A percentile compares a stretch with the other conserved stretches of the same genome.
Conservation (phyloP, 768 basidiomycete genomes). For the Russula lepida region DNA sequence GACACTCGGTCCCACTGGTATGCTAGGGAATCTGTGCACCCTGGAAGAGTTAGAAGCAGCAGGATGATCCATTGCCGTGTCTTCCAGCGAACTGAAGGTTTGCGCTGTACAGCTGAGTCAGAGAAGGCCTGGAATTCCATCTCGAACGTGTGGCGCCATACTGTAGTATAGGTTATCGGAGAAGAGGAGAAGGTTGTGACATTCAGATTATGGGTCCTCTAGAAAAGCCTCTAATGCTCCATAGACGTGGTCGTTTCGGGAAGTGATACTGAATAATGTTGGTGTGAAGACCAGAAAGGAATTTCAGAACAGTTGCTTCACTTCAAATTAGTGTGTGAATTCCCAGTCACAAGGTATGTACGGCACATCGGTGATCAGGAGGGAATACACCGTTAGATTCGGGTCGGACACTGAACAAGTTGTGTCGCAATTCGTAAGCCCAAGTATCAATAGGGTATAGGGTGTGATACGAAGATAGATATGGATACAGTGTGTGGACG, state of each 20-base stretch:
- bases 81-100: constrained; percentile 5
- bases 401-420: not conserved
- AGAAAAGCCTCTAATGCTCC: not conserved
- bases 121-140: constrained; percentile 21
- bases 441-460: not conserved
- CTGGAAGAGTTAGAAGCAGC: constrained; percentile 7
- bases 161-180: not conserved
- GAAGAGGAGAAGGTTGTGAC: not conserved
- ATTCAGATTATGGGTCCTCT: not conserved
- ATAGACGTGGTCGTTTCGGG: not conserved
- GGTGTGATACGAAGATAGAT: not conserved
- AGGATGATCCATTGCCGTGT: constrained; percentile 8
- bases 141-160: constrained; percentile 6
- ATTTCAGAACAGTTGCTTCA: not conserved
- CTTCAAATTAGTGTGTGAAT: not conserved
- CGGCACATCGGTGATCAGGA: not conserved
- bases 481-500: not conserved
- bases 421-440: not conserved
- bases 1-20: constrained; percentile 21
- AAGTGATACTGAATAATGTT: not conserved
- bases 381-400: not conserved
- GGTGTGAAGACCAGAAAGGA: not conserved
- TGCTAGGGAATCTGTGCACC: constrained; percentile 5
- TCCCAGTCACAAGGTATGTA: not conserved
- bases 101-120: not conserved